Evolutionary conservation across 176 grass and related monocot genomes (phyloP), one percentile per base, ranked within the genome.

Genomic region (Puccinellia tenuiflora): DNA sequence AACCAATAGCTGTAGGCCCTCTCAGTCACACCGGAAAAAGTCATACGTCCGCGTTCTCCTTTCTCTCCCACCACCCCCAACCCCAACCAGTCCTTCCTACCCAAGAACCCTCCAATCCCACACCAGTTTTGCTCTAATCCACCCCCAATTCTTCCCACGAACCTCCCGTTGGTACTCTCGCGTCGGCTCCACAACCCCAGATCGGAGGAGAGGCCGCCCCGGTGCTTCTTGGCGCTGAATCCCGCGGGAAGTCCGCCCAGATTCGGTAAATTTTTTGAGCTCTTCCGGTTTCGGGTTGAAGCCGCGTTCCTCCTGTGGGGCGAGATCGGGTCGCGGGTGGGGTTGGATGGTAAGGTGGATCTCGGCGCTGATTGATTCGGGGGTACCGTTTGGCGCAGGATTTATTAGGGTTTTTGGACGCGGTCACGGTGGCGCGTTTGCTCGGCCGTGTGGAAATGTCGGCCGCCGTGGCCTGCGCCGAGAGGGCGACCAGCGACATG

Each of bases 401-500:
- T 61, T 90, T 80, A 87, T 86, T 80, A 87, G 80, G 80, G 60
- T 29, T 86, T 87, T 80, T 75, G 18, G 55, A 26, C 42, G 63
- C 1, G 21, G 74, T 21, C 25, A 47, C 7, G 55, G 67, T 29
- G 1, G 62, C 40, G 22, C 61, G 60, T 51, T 20, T 40, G 17
- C 46, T 52, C 51, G 22, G 71, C 82, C 46, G 56, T 30, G 30
- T 24, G 84, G 20, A 56, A 90, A 77, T 77, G 83, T 50, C 86
- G 68, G 87, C 91, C 30, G 97, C 91, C 3, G 88, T 83, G 81
- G 88, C 85, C 2, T 96, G 89, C 69, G 89, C 90, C 6, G 97
- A 99, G 74, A 86, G 97, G 87, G 97, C 97, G 28, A 99, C 97
- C 15, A 99, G 73, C 81, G 97, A 96, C 77, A 90, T 94, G 88